phyloP scores from a whole-genome alignment of 306 rosid genomes.

The Trifolium pratense region DNA sequence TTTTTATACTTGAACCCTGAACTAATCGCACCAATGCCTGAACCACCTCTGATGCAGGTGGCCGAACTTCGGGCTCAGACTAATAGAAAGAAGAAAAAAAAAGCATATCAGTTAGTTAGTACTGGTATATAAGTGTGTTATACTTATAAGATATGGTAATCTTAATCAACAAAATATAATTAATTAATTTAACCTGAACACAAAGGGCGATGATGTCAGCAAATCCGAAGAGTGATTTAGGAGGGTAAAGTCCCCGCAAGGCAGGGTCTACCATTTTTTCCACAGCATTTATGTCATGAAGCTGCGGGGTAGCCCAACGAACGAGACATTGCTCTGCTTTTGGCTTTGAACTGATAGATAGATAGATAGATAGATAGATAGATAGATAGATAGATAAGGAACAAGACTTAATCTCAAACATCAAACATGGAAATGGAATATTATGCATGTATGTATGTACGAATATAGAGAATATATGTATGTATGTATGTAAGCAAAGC shows the following conservation, averaged over 20 bases:
- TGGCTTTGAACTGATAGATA: conserved; percentile 56
- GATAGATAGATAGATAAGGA: neutral
- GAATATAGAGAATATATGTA: neutral
- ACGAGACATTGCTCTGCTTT: conserved; percentile 72
- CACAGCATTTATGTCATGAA: conserved; percentile 71
- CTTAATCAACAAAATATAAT: conserved; percentile 15
- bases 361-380: conserved; percentile 8
- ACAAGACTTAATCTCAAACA: neutral
- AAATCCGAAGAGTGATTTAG: conserved; percentile 79
- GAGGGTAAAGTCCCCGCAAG: conserved; percentile 85
- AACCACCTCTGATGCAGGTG: conserved; percentile 82
- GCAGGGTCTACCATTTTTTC: conserved; percentile 80
- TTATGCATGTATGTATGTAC: neutral
- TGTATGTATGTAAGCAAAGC: conserved; percentile 1
- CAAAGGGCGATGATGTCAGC: conserved; percentile 80
- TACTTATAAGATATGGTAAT: neutral
- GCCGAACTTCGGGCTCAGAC: conserved; percentile 79
- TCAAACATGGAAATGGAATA: conserved; percentile 30
- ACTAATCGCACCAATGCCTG: conserved; percentile 67
- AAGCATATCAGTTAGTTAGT: conserved; percentile 3
- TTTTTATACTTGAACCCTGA: conserved; percentile 59
- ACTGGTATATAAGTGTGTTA: neutral
- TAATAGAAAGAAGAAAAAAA: conserved; percentile 14
- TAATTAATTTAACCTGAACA: conserved; percentile 59
- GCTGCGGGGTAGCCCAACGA: conserved; percentile 86